Base-by-base conservation (phyloP, 2,329 filamentous ascomycete genomes). In the Xylaria sp. region DNA sequence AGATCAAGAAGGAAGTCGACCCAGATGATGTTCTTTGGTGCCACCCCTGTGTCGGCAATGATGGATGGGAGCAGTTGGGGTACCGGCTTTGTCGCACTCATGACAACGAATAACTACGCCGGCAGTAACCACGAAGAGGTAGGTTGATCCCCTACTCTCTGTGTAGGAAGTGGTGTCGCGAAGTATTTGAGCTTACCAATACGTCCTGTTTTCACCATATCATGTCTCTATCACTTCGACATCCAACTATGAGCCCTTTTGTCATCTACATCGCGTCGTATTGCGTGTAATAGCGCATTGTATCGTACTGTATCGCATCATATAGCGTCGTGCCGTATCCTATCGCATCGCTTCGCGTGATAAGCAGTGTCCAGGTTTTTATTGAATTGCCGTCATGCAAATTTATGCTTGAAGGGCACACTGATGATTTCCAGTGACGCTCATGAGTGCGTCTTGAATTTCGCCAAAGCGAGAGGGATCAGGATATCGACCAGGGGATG, bases 11-110 rank as follows among this genome's bases (percentile, higher is more conserved):
- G 10, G 50, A 63, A 0, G 67, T 79, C n/a, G 80, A 83, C 60
- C 80, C 79, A 0, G 58, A 69, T 0, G 78, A 80, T 54, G 71
- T 82, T 1, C 76, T 83, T 11, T 80, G 78, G 73, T 81, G 79
- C 59, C 65, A 74, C 10, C 74, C 77, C 0, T 81, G 79, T 57
- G 78, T 81, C 0, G 79, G 79, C 0, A 78, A 74, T 55, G 76
- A 80, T 50, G 65, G 68, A 0, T 80, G 77, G 76, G 54, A 66
- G 51, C 64, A 74, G 59, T 50, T 53, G 1, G 68, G 61, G 13
- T 67, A 68, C 35, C 53, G 54, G n/a, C 58, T 69, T 35, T 70
- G 67, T 34, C 66, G 59, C 9, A 55, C 59, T 30, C 42, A 55
- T n/a, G 30, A 30, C 37, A 19, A 18, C 13, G 34, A 30, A 1